These are phyloP conservation scores for Cladochytrium replicatum DNA, from an alignment of 192 early-diverging fungal genomes.

Conservation along the genomic window DNA sequence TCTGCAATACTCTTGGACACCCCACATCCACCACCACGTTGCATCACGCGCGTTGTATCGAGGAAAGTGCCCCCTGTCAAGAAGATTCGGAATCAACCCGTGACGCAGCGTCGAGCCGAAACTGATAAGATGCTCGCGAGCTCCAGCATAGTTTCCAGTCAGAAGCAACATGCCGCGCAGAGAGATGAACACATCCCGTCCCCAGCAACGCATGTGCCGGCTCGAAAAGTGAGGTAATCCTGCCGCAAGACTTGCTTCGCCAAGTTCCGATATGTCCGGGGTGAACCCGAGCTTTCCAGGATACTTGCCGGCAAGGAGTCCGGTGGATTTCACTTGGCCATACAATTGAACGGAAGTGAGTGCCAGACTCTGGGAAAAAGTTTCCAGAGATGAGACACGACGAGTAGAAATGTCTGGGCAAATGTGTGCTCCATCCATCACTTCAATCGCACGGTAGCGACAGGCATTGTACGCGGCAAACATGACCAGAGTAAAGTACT, in stretches of 20 bases:
- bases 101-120: constrained; percentile 90
- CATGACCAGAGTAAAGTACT: constrained; percentile 84
- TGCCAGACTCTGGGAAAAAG: constrained; percentile 60
- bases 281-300: constrained; percentile 1
- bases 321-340: constrained; percentile 72
- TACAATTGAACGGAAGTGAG: constrained; percentile 80
- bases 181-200: constrained; percentile 94
- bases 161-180: constrained; percentile 73
- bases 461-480: constrained; percentile 69
- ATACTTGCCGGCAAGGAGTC: constrained; percentile 53
- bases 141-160: constrained; percentile 75
- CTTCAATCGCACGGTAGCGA: constrained; percentile 43
- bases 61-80: constrained; percentile 74
- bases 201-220: constrained; percentile 92
- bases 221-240: constrained; percentile 92
- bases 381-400: constrained; percentile 44
- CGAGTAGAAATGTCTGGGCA: constrained; percentile 48
- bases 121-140: constrained; percentile 73
- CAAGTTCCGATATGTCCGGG: constrained; percentile 27
- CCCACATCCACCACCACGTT: constrained; percentile 90
- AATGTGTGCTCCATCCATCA: constrained; percentile 47
- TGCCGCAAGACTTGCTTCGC: constrained; percentile 63
- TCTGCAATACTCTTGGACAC: constrained; percentile 80
- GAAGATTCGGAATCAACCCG: constrained; percentile 92
- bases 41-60: constrained; percentile 96